Conservation (phyloP, 257 asterid genomes). For the Gardenia jasminoides region DNA sequence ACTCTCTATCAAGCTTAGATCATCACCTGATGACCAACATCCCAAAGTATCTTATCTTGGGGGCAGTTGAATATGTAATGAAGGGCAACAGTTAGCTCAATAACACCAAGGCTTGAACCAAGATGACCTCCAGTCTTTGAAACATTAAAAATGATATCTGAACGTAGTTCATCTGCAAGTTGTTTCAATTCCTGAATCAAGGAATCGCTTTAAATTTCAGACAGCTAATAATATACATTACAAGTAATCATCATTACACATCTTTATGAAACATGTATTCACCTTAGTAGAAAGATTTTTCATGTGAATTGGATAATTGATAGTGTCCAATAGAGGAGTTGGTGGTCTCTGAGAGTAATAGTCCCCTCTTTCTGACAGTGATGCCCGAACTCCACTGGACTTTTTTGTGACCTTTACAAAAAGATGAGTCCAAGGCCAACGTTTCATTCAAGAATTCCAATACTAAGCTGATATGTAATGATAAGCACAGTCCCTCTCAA, state of each 20-base stretch:
- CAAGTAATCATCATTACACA: neutral
- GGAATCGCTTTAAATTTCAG: constrained; percentile 1
- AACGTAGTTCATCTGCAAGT: constrained; percentile 84
- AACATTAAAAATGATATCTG: constrained; percentile 91
- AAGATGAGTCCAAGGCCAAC: constrained; percentile 23
- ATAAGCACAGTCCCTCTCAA: neutral
- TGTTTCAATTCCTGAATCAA: constrained; percentile 78
- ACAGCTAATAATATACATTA: neutral
- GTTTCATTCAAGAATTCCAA: constrained; percentile 27
- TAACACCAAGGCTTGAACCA: constrained; percentile 94
- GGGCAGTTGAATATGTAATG: constrained; percentile 92
- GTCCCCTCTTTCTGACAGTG: constrained; percentile 73
- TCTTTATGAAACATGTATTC: neutral
- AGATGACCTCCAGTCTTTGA: constrained; percentile 98
- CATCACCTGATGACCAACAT: constrained; percentile 95
- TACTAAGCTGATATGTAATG: constrained; percentile 11
- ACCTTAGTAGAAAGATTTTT: constrained; percentile 91
- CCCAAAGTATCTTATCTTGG: constrained; percentile 91
- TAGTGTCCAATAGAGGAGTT: constrained; percentile 90
- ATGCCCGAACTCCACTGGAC: constrained; percentile 52
- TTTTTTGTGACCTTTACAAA: constrained; percentile 50
- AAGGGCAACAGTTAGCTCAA: constrained; percentile 95
- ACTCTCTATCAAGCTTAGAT: neutral
- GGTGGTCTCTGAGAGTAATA: constrained; percentile 88
- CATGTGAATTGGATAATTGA: constrained; percentile 92